Percentiles rank a stretch among this genome's conserved stretches.
phyloP scores from a whole-genome alignment of 371 early-diverging fungal genomes.

The Mortierella sp. region DNA sequence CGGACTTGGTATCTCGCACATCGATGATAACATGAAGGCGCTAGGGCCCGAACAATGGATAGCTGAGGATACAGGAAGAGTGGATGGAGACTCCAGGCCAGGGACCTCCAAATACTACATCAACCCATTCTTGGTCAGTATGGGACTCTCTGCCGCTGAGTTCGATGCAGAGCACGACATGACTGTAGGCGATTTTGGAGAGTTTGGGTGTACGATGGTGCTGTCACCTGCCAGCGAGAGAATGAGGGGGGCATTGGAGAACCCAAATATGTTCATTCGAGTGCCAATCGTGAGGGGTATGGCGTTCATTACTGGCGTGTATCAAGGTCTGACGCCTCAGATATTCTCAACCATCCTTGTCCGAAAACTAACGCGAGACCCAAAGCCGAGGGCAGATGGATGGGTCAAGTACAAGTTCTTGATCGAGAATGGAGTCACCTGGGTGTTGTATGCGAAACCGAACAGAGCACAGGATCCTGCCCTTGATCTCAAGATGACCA shows the following conservation, averaged over 20 bases:
- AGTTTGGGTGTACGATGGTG: slow-evolving; percentile 44
- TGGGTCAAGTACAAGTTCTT: slow-evolving; percentile 46
- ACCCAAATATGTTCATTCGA: slow-evolving; percentile 9
- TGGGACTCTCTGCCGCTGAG: slow-evolving; percentile 42
- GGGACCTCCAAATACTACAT: slow-evolving; percentile 23
- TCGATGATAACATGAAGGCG: slow-evolving; percentile 32
- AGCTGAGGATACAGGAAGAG: neutral
- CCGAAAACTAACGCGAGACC: slow-evolving; percentile 21
- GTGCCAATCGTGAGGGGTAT: slow-evolving; percentile 64
- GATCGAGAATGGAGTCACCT: slow-evolving; percentile 42
- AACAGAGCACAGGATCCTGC: neutral
- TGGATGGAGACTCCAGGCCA: neutral
- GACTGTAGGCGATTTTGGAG: slow-evolving; percentile 40
- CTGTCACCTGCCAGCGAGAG: slow-evolving; percentile 16
- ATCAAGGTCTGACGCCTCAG: slow-evolving; percentile 60
- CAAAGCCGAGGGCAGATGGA: slow-evolving; percentile 1
- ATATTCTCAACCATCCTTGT: slow-evolving; percentile 50
- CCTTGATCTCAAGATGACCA: slow-evolving; percentile 10
- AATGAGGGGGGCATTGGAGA: neutral
- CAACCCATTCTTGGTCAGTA: slow-evolving; percentile 47
- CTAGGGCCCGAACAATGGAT: slow-evolving; percentile 19
- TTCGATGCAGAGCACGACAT: slow-evolving; percentile 27
- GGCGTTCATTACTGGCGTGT: slow-evolving; percentile 61
- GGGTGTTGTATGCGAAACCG: slow-evolving; percentile 34
- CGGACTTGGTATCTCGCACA: slow-evolving; percentile 35